phyloP scores from a whole-genome alignment of 257 asterid species.

The Solanum ossicruentum region DNA sequence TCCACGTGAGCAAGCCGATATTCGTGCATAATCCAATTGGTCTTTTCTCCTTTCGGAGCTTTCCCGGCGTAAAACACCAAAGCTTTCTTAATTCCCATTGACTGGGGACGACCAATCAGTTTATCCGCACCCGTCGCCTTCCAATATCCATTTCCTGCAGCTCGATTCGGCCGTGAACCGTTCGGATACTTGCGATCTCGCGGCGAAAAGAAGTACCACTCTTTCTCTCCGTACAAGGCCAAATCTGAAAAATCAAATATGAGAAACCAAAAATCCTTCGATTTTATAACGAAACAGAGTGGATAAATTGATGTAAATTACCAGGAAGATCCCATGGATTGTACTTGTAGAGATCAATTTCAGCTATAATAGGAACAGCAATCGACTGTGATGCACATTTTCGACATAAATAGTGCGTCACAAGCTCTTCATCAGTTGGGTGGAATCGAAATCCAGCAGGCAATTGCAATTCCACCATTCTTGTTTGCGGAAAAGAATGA shows the following conservation, averaged over 20 bases:
- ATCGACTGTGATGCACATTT: slow-evolving; percentile 58
- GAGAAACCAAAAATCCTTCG: background rate
- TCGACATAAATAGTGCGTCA: slow-evolving; percentile 62
- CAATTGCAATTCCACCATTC: slow-evolving; percentile 20
- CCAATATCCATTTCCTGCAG: slow-evolving; percentile 90
- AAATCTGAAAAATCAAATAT: slow-evolving; percentile 20
- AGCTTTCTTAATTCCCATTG: slow-evolving; percentile 75
- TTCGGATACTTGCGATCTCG: slow-evolving; percentile 88
- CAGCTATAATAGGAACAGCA: slow-evolving; percentile 68
- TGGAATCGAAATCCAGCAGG: slow-evolving; percentile 91
- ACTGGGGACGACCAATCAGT: slow-evolving; percentile 57
- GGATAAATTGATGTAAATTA: slow-evolving; percentile 2
- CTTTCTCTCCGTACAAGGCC: slow-evolving; percentile 82
- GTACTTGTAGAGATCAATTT: slow-evolving; percentile 71
- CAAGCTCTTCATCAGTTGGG: slow-evolving; percentile 89
- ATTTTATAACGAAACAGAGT: background rate
- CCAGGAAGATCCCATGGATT: slow-evolving; percentile 90
- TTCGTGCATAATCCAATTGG: slow-evolving; percentile 92
- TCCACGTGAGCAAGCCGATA: slow-evolving; percentile 85
- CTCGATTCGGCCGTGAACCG: slow-evolving; percentile 84
- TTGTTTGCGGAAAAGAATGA: no score
- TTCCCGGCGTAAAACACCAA: slow-evolving; percentile 82
- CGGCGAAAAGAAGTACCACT: slow-evolving; percentile 88
- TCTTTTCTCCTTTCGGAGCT: slow-evolving; percentile 73
- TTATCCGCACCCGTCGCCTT: slow-evolving; percentile 93